phyloP scores from a whole-genome alignment of 768 basidiomycete genomes.

The Mycena amicta region DNA sequence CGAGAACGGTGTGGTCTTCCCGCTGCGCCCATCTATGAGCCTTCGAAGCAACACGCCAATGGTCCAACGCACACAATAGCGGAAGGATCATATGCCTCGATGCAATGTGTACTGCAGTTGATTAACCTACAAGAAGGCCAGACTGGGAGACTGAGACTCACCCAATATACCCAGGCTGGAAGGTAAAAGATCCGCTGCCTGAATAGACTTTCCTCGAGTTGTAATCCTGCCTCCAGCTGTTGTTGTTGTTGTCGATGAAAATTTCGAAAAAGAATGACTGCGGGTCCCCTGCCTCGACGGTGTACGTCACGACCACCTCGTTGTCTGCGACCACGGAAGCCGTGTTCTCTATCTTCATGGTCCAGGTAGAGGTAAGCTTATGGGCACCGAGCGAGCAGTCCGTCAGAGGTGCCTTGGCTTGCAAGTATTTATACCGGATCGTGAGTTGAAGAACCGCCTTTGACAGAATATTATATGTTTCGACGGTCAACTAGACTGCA shows the following conservation, averaged over 20 bases:
- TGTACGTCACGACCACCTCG: conserved; percentile 4
- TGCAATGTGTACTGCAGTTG: conserved; percentile 4
- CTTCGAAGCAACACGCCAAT: too few relatives aligned
- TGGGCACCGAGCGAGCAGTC: too few relatives aligned
- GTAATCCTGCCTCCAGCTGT: not conserved
- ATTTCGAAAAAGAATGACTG: conserved; percentile 13
- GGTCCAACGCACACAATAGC: conserved; percentile 5
- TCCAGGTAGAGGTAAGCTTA: too few relatives aligned
- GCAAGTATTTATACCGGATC: too few relatives aligned
- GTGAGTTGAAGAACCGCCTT: too few relatives aligned
- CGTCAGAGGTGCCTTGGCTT: too few relatives aligned
- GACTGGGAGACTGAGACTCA: not conserved
- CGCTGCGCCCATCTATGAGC: too few relatives aligned
- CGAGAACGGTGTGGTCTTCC: conserved; percentile 5
- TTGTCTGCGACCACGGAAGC: not conserved
- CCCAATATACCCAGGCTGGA: conserved; percentile 10
- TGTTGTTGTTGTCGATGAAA: not conserved
- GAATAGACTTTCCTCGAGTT: not conserved
- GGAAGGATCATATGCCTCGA: conserved; percentile 9
- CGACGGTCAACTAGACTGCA: too few relatives aligned
- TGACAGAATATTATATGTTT: too few relatives aligned
- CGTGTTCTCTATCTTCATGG: conserved; percentile 11
- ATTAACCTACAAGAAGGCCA: not conserved
- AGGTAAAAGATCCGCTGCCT: conserved; percentile 13
- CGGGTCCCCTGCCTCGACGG: conserved; percentile 12